A percentile compares a stretch with the other conserved stretches of the same genome.
Evolutionary conservation across 1,284 basidiomycete species (phyloP).

Genomic region (Cryptococcus sp.): DNA sequence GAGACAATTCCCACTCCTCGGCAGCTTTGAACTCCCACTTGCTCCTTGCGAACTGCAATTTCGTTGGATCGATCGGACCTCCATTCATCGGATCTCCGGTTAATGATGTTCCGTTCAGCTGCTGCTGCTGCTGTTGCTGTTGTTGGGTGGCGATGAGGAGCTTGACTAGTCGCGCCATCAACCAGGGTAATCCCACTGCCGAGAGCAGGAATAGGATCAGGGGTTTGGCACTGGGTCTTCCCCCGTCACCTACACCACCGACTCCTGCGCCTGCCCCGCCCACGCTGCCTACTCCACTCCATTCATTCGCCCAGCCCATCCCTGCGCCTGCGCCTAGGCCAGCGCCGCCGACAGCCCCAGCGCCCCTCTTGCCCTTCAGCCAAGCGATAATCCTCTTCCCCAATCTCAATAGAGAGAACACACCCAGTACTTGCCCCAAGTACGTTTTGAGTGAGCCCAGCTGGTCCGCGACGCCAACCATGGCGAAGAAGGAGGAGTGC

Average conservation of each 20-base stretch:
- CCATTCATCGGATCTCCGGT: constrained; percentile 20
- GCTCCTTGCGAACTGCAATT: constrained; percentile 84
- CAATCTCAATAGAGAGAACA: constrained; percentile 87
- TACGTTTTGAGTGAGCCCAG: constrained; percentile 88
- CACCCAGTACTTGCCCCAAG: constrained; percentile 86
- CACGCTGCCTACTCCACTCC: constrained; percentile 25
- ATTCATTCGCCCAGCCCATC: constrained; percentile 54
- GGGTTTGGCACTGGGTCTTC: constrained; percentile 79
- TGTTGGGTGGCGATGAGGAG: constrained; percentile 68
- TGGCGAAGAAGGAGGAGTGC: constrained; percentile 96
- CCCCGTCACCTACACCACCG: constrained; percentile 2
- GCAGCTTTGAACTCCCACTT: constrained; percentile 76
- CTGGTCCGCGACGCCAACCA: constrained; percentile 97
- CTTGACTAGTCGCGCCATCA: constrained; percentile 87
- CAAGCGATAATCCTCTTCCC: constrained; percentile 51
- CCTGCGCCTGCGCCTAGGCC: constrained; percentile 37
- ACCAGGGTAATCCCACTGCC: constrained; percentile 90
- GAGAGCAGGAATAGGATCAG: constrained; percentile 92
- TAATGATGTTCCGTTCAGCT: constrained; percentile 25
- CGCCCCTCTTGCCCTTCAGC: constrained; percentile 60
- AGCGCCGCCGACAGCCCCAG: too few relatives aligned
- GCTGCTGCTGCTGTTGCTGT: constrained; percentile 41
- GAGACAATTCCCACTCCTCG: constrained; percentile 73
- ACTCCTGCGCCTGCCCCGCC: neutral
- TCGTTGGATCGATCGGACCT: constrained; percentile 56